These are phyloP conservation scores for Colletotrichum spaethianum DNA, from an alignment of 2,329 filamentous ascomycete genomes.

Conservation along the genomic window DNA sequence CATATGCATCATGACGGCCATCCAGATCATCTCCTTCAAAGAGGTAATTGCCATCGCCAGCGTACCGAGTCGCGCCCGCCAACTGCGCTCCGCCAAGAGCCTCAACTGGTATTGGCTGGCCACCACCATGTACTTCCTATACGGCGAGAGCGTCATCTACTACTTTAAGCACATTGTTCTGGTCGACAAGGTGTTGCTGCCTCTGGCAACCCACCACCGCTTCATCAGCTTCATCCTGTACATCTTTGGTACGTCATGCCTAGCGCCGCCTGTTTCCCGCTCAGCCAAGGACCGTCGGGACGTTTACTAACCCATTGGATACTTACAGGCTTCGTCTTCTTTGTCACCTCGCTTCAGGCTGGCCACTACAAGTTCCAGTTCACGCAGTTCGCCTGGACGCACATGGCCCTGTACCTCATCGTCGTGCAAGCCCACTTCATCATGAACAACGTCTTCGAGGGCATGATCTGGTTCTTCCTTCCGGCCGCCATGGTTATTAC, in stretches of 20 bases:
- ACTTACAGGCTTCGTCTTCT: slow-evolving; percentile 90
- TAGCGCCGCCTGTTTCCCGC: background rate
- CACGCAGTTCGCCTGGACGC: slow-evolving; percentile 99
- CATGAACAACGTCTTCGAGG: slow-evolving; percentile 99
- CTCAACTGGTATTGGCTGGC: slow-evolving; percentile 99
- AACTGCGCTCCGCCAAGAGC: slow-evolving; percentile 93
- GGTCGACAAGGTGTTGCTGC: slow-evolving; percentile 92
- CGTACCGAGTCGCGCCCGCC: slow-evolving; percentile 90
- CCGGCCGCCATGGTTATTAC: slow-evolving; percentile 96
- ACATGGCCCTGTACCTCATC: slow-evolving; percentile 98
- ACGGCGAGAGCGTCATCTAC: slow-evolving; percentile 99
- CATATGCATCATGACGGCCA: slow-evolving; percentile 89
- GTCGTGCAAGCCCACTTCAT: slow-evolving; percentile 98
- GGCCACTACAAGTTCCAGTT: slow-evolving; percentile 99
- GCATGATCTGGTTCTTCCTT: slow-evolving; percentile 99
- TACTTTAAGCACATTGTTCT: slow-evolving; percentile 99
- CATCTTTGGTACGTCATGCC: slow-evolving; percentile 81
- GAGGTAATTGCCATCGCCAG: slow-evolving; percentile 98
- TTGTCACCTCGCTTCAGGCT: slow-evolving; percentile 93
- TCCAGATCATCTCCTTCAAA: slow-evolving; percentile 98
- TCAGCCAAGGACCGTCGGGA: no score
- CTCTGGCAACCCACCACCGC: slow-evolving; percentile 95
- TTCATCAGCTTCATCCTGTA: slow-evolving; percentile 99
- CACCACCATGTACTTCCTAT: slow-evolving; percentile 99
- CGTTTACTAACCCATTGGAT: slow-evolving; percentile 48